phyloP scores from a whole-genome alignment of 2,329 filamentous ascomycete species.

The Mycosphaerella sp. region DNA sequence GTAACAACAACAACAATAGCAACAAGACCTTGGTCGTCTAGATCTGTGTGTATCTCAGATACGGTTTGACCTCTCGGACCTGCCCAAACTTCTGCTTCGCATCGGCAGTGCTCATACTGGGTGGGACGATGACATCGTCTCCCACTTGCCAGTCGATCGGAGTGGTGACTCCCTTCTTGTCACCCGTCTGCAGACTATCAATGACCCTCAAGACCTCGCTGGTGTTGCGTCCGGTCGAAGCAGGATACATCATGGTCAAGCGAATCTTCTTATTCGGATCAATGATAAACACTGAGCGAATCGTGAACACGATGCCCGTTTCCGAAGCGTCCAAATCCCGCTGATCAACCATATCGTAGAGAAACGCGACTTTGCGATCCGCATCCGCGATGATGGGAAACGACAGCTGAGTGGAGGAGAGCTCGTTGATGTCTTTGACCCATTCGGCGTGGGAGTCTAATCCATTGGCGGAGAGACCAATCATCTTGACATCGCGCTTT shows the following conservation, averaged over 20 bases:
- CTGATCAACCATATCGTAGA: slow-evolving; percentile 44
- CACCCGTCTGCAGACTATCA: slow-evolving; percentile 58
- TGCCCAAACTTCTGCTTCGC: slow-evolving; percentile 83
- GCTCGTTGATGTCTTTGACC: slow-evolving; percentile 67
- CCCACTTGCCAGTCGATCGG: slow-evolving; percentile 87
- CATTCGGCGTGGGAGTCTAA: slow-evolving; percentile 76
- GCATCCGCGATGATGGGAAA: slow-evolving; percentile 48
- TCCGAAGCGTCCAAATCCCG: slow-evolving; percentile 33
- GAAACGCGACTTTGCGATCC: slow-evolving; percentile 43
- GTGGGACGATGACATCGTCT: slow-evolving; percentile 88
- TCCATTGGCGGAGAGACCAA: slow-evolving; percentile 79
- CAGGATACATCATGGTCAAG: slow-evolving; percentile 86
- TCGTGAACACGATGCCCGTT: slow-evolving; percentile 71
- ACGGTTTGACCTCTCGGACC: slow-evolving; percentile 55
- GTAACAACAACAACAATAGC: neutral
- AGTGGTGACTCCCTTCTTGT: slow-evolving; percentile 63
- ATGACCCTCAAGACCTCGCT: slow-evolving; percentile 53
- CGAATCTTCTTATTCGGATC: slow-evolving; percentile 91
- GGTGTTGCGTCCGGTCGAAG: slow-evolving; percentile 66
- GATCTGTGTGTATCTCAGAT: slow-evolving; percentile 62
- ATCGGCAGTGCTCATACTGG: slow-evolving; percentile 72
- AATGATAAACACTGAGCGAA: slow-evolving; percentile 91
- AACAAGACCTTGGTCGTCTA: slow-evolving; percentile 4
- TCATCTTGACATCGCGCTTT: slow-evolving; percentile 82
- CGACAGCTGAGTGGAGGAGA: slow-evolving; percentile 39